Evolutionary conservation across 2,329 filamentous ascomycete species (phyloP), one percentile per base, ranked within the genome.

Genomic region (Didymella segeticola): DNA sequence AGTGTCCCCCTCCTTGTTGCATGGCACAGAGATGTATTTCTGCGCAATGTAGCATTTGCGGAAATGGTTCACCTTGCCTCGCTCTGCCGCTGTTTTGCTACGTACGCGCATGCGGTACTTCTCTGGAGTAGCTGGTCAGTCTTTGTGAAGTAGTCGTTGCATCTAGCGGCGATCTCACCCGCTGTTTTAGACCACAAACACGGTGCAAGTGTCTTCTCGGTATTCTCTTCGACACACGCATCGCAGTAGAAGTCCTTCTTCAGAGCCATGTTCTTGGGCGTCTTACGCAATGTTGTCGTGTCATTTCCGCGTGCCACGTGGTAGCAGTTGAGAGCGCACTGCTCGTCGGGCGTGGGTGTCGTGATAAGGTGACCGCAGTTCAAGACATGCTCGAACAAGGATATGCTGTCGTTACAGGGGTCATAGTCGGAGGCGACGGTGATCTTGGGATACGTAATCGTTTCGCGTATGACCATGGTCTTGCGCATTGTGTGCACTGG

Each of bases 1-100:
- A 0, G 30, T 9, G 3, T 26, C 10, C 6, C 58, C 58, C 6
- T 60, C 47, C 5, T 36, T 17, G 12, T 49, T 34, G 27, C 60
- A 63, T 1, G 54, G 56, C 9, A 64, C 19, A 12, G 36, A 49
- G 0, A 42, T 49, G 11, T 43, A 8, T 15, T 63, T 63, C 8
- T 47, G 45, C 1, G 25, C 60, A 12, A 63, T 58, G 15, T 57
- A 60, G 37, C 62, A 63, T 19, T 43, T 52, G 2, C 62, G 47
- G 14, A 42, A 63, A 1, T 37, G 37, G 1, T 12, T 41, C 4
- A 17, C 20, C 29, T 61, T 64, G 3, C 26, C 30, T 11, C 39
- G 46, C 3, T 4, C 39, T 1, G 14, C n/a, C 1, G 53, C 53
- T n/a, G 47, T 26, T 5, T 31, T 1, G 7, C 6, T 4, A 9